Conservation (phyloP, 2,329 filamentous ascomycete genomes). For the Capronia coronata region DNA sequence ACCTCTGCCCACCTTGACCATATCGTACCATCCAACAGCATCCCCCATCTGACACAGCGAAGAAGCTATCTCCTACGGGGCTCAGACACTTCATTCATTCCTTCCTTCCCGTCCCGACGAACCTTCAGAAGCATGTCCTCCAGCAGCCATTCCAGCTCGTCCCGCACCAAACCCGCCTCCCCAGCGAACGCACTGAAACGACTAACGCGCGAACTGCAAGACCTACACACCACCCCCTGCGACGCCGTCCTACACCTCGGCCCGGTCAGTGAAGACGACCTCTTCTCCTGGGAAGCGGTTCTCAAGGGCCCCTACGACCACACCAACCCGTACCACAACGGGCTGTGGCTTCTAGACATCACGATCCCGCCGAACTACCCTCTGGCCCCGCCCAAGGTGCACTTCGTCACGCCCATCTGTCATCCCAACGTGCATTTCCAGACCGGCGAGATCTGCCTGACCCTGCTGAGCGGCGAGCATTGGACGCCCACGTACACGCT, state of each 20-base stretch:
- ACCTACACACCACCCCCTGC: slow-evolving; percentile 51
- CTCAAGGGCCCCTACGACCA: slow-evolving; percentile 48
- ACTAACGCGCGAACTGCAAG: slow-evolving; percentile 55
- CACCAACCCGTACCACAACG: slow-evolving; percentile 42
- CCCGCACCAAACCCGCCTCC: slow-evolving; percentile 11
- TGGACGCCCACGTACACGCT: slow-evolving; percentile 88
- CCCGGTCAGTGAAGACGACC: slow-evolving; percentile 51
- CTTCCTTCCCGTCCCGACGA: too few relatives aligned
- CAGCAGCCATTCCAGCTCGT: too few relatives aligned
- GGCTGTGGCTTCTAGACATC: slow-evolving; percentile 78
- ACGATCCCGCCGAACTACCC: slow-evolving; percentile 73
- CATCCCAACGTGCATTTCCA: slow-evolving; percentile 71
- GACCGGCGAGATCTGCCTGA: slow-evolving; percentile 89
- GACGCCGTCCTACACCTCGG: slow-evolving; percentile 52
- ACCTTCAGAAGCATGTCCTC: too few relatives aligned
- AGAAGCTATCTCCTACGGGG: too few relatives aligned
- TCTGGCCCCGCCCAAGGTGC: slow-evolving; percentile 65
- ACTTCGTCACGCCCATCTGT: slow-evolving; percentile 75
- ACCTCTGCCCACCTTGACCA: too few relatives aligned
- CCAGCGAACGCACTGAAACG: slow-evolving; percentile 46
- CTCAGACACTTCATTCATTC: too few relatives aligned
- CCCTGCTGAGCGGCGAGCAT: slow-evolving; percentile 63
- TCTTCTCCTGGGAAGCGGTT: slow-evolving; percentile 56
- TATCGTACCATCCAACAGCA: too few relatives aligned
- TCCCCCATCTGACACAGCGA: too few relatives aligned